Base-by-base conservation (phyloP, 177 flowering plant species). In the Vitis hybrid region DNA sequence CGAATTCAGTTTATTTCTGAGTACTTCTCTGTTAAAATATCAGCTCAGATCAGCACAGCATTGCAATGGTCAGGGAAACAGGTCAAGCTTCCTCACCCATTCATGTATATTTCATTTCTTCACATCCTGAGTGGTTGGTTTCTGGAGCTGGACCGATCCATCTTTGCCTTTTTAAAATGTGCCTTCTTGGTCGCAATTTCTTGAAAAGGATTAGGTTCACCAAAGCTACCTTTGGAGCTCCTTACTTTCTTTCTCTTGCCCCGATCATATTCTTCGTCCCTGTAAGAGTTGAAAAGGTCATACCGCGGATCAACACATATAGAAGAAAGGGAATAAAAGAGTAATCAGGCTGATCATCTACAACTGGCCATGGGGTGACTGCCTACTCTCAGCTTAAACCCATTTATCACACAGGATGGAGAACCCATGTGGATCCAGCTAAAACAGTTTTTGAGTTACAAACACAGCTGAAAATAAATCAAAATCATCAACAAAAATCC, bases 201-300 rank as follows among this genome's bases (percentile, higher is more conserved):
- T 77, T 91, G 98, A 82, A 91, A 93, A 27, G 73, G 82, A 78
- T 90, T 93, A 59, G 81, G 80, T 60, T 87, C 98, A 48, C 74
- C 88, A 69, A 79, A 88, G 9, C 2, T 48, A 6, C 58, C 49
- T 74, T 74, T 85, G 14, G 71, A 10, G 11, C 3, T 48, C 74
- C 83, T 84, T 0, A 88, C 69, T 83, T 90, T 93, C 82, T 85
- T 93, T 56, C 85, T 86, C 82, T 88, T 93, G 2, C 94, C 98
- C 18, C 76, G 60, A 73, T 91, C 94, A 67, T 88, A 90, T 72
- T 87, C 92, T 62, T 87, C 87, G 69, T 90, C 97, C 98, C 98
- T 93, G 79, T 49, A 40, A 56, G 50, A 52, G 48, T 48, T 63
- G 15, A 60, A 60, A 49, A 1, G 63, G 21, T 19, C 5, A 32